A percentile compares a stretch with the other conserved stretches of the same genome.
Evolutionary conservation across 345 rosid genomes (phyloP).

Genomic region (Citrus reticulata): DNA sequence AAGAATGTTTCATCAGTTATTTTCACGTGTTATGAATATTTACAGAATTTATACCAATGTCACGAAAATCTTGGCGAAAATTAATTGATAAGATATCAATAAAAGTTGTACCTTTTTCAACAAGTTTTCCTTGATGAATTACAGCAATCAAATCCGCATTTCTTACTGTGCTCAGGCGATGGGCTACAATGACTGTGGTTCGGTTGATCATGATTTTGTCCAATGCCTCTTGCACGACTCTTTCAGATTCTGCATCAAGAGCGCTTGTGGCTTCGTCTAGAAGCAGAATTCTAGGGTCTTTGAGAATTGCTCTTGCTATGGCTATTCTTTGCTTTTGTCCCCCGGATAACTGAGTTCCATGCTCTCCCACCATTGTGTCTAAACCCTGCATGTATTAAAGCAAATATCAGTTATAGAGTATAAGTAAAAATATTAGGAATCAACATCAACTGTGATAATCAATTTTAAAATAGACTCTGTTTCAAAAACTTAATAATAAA

Average conservation of each 20-base stretch:
- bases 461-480: neutral
- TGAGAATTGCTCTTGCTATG: slow-evolving; percentile 28
- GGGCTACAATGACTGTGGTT: slow-evolving; percentile 24
- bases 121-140: slow-evolving; percentile 26
- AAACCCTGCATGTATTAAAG: slow-evolving; percentile 5
- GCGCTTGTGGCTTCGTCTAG: slow-evolving; percentile 30
- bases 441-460: neutral
- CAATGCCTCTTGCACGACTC: slow-evolving; percentile 26
- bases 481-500: neutral
- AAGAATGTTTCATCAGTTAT: neutral
- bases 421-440: neutral
- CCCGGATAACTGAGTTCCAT: slow-evolving; percentile 26
- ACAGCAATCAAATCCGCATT: slow-evolving; percentile 9
- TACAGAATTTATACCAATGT: neutral
- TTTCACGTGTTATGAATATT: neutral
- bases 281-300: slow-evolving; percentile 21
- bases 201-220: slow-evolving; percentile 22
- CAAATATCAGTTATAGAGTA: neutral
- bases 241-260: slow-evolving; percentile 23
- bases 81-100: neutral
- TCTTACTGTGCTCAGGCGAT: slow-evolving; percentile 22
- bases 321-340: slow-evolving; percentile 31
- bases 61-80: neutral
- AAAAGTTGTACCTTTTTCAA: slow-evolving; percentile 37
- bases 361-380: slow-evolving; percentile 25